Percentiles rank a stretch among this genome's conserved stretches.
Conservation (phyloP, 768 basidiomycete species). For the Exidia glandulosa region DNA sequence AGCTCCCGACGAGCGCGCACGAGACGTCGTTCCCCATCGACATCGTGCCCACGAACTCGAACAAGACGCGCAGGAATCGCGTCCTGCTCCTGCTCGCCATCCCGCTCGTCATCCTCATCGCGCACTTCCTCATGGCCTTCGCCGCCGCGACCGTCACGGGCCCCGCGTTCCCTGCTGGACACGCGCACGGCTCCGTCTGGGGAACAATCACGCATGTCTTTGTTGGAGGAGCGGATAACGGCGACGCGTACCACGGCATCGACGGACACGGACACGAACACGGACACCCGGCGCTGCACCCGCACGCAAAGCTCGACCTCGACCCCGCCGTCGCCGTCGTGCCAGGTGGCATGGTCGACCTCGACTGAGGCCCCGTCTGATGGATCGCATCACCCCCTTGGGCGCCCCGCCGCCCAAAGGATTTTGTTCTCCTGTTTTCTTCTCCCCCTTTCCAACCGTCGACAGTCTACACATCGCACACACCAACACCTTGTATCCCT, state of each 20-base stretch:
- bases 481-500: not conserved
- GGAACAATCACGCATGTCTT: too few species aligned
- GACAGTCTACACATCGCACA: not conserved
- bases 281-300: not conserved
- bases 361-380: not conserved
- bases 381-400: not conserved
- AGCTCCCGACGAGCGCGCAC: not conserved
- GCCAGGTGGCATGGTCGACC: not conserved
- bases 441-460: not conserved
- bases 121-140: not conserved
- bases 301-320: not conserved
- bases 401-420: too few species aligned
- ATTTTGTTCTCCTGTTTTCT: not conserved
- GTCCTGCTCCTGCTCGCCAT: not conserved
- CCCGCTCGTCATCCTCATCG: not conserved
- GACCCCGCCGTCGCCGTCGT: not conserved
- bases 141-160: not conserved
- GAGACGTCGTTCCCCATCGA: not conserved
- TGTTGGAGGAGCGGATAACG: too few species aligned
- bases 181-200: too few species aligned
- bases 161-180: not conserved
- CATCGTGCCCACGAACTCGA: not conserved
- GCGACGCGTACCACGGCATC: too few species aligned
- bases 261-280: too few species aligned
- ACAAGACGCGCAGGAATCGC: not conserved